These are phyloP conservation scores for Fraxinus velutina DNA, from an alignment of 305 asterid species.

Conservation along the genomic window DNA sequence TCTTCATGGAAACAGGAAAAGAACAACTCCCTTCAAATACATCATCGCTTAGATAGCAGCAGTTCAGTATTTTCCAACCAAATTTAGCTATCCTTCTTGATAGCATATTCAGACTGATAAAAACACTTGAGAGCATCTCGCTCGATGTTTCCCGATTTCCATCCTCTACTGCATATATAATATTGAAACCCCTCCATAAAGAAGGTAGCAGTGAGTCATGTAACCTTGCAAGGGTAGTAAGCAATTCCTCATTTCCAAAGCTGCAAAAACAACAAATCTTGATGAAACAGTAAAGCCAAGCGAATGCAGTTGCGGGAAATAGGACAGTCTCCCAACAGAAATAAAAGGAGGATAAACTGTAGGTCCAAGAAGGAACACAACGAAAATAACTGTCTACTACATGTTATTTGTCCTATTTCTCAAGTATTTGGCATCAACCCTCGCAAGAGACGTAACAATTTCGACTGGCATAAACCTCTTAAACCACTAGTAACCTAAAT, in stretches of 20 bases:
- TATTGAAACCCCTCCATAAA: conserved; percentile 56
- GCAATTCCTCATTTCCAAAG: conserved; percentile 72
- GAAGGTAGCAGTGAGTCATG: conserved; percentile 87
- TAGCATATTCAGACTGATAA: conserved; percentile 62
- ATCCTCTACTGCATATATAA: conserved; percentile 37
- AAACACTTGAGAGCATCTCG: conserved; percentile 51
- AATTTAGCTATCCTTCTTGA: conserved; percentile 60
- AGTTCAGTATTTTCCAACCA: conserved; percentile 69
- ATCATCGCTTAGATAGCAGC: conserved; percentile 81
- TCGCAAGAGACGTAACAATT: neutral
- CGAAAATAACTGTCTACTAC: neutral
- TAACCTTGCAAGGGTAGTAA: conserved; percentile 60
- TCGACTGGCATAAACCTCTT: neutral
- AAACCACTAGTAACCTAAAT: neutral
- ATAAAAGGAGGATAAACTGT: neutral
- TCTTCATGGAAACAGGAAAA: conserved; percentile 61
- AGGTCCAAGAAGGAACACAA: neutral
- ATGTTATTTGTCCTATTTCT: neutral
- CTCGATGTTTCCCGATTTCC: conserved; percentile 36
- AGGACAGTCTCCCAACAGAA: conserved; percentile 2
- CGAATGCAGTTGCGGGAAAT: neutral
- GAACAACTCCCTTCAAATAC: conserved; percentile 52
- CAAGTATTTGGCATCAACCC: neutral
- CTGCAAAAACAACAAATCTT: conserved; percentile 43
- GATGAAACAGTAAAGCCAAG: neutral